phyloP scores from a whole-genome alignment of 495 filamentous ascomycete species.

The Penicillium ochrochloron region DNA sequence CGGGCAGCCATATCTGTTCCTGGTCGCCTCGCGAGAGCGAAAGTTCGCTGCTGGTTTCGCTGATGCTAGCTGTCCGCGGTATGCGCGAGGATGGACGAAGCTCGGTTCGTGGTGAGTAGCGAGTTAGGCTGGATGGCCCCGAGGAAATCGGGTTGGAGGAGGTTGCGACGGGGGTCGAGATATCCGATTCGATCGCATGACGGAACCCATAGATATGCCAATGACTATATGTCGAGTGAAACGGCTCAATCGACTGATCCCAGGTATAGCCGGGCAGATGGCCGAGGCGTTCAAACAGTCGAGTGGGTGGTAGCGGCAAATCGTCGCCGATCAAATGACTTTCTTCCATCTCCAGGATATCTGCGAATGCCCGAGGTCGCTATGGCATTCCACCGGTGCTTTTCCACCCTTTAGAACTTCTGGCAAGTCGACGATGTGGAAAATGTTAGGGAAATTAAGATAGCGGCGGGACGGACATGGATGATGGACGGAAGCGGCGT shows the following conservation, averaged over 20 bases:
- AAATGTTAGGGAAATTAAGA: constrained; percentile 10
- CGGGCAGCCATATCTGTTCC: constrained; percentile 51
- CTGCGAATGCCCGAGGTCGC: not conserved
- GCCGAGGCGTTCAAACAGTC: constrained; percentile 72
- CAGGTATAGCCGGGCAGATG: constrained; percentile 76
- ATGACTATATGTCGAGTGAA: constrained; percentile 83
- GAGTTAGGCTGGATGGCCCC: constrained; percentile 48
- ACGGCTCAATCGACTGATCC: constrained; percentile 70
- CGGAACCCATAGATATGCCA: constrained; percentile 66
- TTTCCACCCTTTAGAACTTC: not conserved
- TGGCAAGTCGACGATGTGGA: not conserved
- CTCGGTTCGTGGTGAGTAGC: constrained; percentile 53
- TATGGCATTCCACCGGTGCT: constrained; percentile 28
- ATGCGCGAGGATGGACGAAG: constrained; percentile 26
- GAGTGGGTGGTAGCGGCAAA: constrained; percentile 67
- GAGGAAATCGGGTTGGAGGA: constrained; percentile 39
- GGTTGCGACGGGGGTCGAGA: constrained; percentile 50
- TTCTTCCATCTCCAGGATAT: constrained; percentile 41
- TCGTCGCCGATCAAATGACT: constrained; percentile 58
- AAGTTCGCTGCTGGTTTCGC: constrained; percentile 57
- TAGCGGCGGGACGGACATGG: constrained; percentile 24
- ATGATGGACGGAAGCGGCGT: constrained; percentile 22
- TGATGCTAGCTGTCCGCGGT: constrained; percentile 49
- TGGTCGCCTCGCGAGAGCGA: constrained; percentile 44
- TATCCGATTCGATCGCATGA: constrained; percentile 46